A percentile compares a stretch with the other conserved stretches of the same genome.
phyloP scores from a whole-genome alignment of 2,329 filamentous ascomycete species.

The Penicillium sp. region DNA sequence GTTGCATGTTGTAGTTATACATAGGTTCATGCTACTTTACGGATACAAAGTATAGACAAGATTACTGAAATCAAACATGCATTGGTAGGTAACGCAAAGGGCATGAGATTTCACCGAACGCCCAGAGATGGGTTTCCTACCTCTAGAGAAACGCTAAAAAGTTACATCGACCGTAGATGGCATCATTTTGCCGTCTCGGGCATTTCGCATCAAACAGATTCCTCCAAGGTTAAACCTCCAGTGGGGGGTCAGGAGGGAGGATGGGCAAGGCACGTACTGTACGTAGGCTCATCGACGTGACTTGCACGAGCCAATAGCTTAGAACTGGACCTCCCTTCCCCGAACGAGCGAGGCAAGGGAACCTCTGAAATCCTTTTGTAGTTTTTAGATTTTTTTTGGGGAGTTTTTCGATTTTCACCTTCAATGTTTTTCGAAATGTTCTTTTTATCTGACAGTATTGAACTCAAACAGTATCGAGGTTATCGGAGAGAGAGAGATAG shows the following conservation, averaged over 20 bases:
- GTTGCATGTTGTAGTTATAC: not conserved
- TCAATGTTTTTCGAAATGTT: not conserved
- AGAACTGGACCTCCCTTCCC: not conserved
- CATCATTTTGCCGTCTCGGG: conserved; percentile 5
- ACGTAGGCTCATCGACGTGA: conserved; percentile 13
- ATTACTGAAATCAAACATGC: not conserved
- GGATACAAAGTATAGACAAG: not conserved
- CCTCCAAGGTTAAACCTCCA: conserved; percentile 6
- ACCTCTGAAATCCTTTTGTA: not conserved
- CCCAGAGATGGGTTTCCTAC: conserved; percentile 13
- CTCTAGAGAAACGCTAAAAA: conserved; percentile 16
- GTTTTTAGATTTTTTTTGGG: not conserved
- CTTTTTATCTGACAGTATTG: not conserved
- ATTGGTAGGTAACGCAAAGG: not conserved
- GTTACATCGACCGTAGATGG: conserved; percentile 18
- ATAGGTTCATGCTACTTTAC: not conserved
- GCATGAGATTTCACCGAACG: not conserved
- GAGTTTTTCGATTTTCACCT: not conserved
- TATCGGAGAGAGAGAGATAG: not conserved
- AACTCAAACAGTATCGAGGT: conserved; percentile 11
- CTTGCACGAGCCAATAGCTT: conserved; percentile 4
- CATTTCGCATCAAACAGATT: conserved; percentile 4
- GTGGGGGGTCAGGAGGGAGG: not conserved
- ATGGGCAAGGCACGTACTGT: conserved; percentile 21
- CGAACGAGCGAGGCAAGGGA: not conserved